A percentile compares a stretch with the other conserved stretches of the same genome.
phyloP scores from a whole-genome alignment of 768 basidiomycete genomes.

The Lyophyllum semitale region DNA sequence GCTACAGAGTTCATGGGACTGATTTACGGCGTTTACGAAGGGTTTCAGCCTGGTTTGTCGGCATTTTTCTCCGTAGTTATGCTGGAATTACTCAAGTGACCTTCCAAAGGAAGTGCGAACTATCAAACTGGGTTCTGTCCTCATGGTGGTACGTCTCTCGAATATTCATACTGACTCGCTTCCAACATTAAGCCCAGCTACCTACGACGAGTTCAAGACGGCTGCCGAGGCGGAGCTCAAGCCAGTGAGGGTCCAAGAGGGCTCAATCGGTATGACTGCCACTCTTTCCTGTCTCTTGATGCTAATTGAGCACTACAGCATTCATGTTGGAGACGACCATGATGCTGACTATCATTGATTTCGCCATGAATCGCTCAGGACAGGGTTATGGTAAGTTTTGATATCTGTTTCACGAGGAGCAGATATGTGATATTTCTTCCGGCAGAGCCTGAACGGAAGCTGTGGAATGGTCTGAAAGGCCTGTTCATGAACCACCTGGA shows the following conservation, averaged over 20 bases:
- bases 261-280: slow-evolving; percentile 46
- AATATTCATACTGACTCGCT: neutral
- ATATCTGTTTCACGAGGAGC: neutral
- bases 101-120: slow-evolving; percentile 44
- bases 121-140: slow-evolving; percentile 68
- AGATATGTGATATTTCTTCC: neutral
- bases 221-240: slow-evolving; percentile 52
- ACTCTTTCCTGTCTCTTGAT: neutral
- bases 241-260: slow-evolving; percentile 54
- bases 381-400: slow-evolving; percentile 51
- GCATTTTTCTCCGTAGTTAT: neutral
- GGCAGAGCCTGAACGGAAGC: slow-evolving; percentile 61
- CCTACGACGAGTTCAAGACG: slow-evolving; percentile 59
- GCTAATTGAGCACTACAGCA: slow-evolving; percentile 27
- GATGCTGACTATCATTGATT: too few species aligned
- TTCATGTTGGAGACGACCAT: too few species aligned
- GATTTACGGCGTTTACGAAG: slow-evolving; percentile 63
- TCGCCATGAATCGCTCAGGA: too few species aligned
- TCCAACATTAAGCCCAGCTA: slow-evolving; percentile 35
- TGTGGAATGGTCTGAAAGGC: slow-evolving; percentile 64
- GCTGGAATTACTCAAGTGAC: neutral
- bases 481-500: too few species aligned
- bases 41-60: slow-evolving; percentile 53
- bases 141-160: slow-evolving; percentile 49
- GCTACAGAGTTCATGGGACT: slow-evolving; percentile 67